phyloP scores from a whole-genome alignment of 371 early-diverging fungal genomes.

The Actinomortierella ambigua region DNA sequence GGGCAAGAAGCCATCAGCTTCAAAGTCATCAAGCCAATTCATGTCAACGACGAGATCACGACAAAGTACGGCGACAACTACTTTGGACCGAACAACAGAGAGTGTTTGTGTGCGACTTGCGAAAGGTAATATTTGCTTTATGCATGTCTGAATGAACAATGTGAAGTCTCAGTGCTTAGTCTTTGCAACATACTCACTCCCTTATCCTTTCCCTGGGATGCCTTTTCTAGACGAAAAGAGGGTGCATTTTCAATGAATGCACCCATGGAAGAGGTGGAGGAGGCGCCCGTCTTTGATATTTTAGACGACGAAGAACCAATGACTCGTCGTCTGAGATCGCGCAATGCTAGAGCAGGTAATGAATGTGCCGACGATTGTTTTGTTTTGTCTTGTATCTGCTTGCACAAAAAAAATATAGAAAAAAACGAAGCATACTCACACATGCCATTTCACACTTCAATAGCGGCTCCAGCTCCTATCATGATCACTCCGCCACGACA shows the following conservation, averaged over 20 bases:
- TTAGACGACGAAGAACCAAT: not conserved
- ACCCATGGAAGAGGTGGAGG: not conserved
- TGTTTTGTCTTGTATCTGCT: not conserved
- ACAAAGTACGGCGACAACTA: constrained; percentile 87
- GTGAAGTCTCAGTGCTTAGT: not conserved
- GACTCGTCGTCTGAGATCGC: constrained; percentile 1
- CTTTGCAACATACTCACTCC: too few relatives aligned
- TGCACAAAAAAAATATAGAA: not conserved
- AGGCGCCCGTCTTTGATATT: not conserved
- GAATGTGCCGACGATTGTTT: not conserved
- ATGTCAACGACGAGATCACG: constrained; percentile 87
- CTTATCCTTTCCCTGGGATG: too few relatives aligned
- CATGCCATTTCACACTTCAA: not conserved
- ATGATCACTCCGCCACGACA: not conserved
- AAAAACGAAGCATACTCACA: not conserved
- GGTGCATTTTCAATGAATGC: not conserved
- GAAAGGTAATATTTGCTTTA: constrained; percentile 52
- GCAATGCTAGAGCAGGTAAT: not conserved
- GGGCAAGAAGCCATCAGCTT: constrained; percentile 71
- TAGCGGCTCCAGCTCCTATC: not conserved
- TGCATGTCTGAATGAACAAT: not conserved
- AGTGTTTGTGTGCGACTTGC: constrained; percentile 92
- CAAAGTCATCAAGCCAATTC: constrained; percentile 76
- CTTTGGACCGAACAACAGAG: constrained; percentile 86
- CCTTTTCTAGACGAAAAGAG: not conserved